Evolutionary conservation across 768 basidiomycete species (phyloP).

Genomic region (Mycena crocata): DNA sequence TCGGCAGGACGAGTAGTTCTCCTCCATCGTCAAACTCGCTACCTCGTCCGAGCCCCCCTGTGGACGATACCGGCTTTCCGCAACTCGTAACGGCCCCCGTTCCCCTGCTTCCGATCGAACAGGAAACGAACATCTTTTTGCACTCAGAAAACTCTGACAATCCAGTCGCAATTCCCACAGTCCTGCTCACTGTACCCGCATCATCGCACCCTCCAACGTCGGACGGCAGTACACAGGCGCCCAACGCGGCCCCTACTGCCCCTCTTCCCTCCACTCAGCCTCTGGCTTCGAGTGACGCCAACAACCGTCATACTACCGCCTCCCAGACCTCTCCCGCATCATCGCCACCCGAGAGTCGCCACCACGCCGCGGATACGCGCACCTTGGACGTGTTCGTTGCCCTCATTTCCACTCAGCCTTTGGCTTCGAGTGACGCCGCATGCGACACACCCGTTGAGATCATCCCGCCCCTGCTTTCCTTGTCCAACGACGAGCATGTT

Average conservation of each 20-base stretch:
- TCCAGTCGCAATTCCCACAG: background rate
- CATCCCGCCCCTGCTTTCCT: background rate
- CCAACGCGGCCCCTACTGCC: background rate
- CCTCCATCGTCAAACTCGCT: background rate
- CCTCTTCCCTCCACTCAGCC: background rate
- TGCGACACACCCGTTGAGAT: background rate
- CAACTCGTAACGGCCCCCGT: no score
- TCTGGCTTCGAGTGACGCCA: background rate
- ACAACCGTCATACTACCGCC: no score
- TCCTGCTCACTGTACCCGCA: background rate
- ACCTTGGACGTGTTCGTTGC: background rate
- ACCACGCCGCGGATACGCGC: background rate
- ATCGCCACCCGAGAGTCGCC: no score
- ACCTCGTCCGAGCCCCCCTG: conserved; percentile 1
- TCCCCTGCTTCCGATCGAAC: no score
- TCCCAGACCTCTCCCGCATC: no score
- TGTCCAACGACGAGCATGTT: no score
- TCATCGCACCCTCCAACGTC: no score
- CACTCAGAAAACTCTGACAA: background rate
- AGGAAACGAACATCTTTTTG: background rate
- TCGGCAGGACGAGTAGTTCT: conserved; percentile 9
- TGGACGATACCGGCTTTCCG: background rate
- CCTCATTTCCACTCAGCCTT: background rate
- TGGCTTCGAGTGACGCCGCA: background rate
- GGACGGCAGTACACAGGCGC: background rate